phyloP scores from a whole-genome alignment of 257 asterid species.

The Forsythia suspensa region DNA sequence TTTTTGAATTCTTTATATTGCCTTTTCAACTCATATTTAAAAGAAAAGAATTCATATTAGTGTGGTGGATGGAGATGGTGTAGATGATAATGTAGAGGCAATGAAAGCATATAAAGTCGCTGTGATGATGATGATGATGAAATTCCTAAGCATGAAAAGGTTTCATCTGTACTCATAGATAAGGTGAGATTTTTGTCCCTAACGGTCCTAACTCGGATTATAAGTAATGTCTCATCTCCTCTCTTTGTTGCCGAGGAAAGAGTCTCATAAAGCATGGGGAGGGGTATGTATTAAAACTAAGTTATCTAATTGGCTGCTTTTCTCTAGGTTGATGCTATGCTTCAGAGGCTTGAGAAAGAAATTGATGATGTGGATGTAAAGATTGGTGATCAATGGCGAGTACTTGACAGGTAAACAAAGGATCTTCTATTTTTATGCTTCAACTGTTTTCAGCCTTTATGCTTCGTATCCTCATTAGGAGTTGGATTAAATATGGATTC shows the following conservation, averaged over 20 bases:
- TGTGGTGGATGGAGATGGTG: conserved; percentile 81
- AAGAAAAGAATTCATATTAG: conserved; percentile 80
- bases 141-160: conserved; percentile 51
- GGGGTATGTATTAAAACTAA: conserved; percentile 6
- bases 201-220: neutral
- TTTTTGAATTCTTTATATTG: too few relatives aligned
- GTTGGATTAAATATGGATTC: neutral
- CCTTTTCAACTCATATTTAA: too few relatives aligned
- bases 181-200: conserved; percentile 44
- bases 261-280: neutral
- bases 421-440: conserved; percentile 13
- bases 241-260: neutral
- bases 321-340: conserved; percentile 84
- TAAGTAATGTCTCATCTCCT: conserved; percentile 5
- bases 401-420: conserved; percentile 71
- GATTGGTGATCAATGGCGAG: conserved; percentile 87
- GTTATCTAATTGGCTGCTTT: conserved; percentile 25
- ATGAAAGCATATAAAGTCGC: conserved; percentile 83
- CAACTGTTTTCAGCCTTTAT: neutral
- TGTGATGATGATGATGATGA: conserved; percentile 67
- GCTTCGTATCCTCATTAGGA: neutral
- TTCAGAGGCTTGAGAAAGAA: conserved; percentile 89
- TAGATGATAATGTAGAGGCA: conserved; percentile 64
- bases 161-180: conserved; percentile 81
- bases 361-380: conserved; percentile 90